Percentiles rank a stretch among this genome's conserved stretches.
Conservation (phyloP, 1,139 yeast genomes). For the Wickerhamomyces sp. region DNA sequence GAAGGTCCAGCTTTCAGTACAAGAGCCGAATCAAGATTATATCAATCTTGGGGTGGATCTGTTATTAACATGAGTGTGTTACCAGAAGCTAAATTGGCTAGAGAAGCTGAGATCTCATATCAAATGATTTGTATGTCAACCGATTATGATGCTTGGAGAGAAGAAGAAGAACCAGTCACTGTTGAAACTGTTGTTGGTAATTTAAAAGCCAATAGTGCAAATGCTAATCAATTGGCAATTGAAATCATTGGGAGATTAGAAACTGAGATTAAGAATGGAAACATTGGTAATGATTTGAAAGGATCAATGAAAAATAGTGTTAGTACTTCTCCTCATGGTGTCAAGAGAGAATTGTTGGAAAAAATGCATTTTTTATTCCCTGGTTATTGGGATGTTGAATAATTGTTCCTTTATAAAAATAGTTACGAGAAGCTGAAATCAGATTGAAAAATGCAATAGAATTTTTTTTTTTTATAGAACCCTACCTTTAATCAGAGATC, state of each 20-base stretch:
- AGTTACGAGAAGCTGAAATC: conserved; percentile 15
- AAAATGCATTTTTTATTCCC: conserved; percentile 88
- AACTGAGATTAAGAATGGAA: conserved; percentile 52
- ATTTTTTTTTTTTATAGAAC: not conserved
- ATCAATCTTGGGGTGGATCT: conserved; percentile 87
- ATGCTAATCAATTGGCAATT: conserved; percentile 77
- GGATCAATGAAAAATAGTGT: conserved; percentile 82
- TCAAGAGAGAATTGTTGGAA: conserved; percentile 65
- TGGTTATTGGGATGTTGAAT: conserved; percentile 68
- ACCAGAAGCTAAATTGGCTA: conserved; percentile 94
- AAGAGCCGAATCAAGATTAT: conserved; percentile 90
- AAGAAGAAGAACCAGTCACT: conserved; percentile 90
- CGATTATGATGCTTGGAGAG: conserved; percentile 98
- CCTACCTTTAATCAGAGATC: too few species aligned
- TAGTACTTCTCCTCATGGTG: conserved; percentile 73
- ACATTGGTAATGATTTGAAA: conserved; percentile 61
- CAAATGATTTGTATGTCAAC: conserved; percentile 99
- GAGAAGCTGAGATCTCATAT: conserved; percentile 94
- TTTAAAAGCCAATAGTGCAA: conserved; percentile 78
- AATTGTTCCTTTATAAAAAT: conserved; percentile 13
- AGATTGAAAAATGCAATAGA: conserved; percentile 13
- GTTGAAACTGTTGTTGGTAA: conserved; percentile 94
- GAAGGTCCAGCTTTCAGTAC: conserved; percentile 99
- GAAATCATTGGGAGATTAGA: conserved; percentile 64
- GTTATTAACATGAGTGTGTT: conserved; percentile 95